Evolutionary conservation across 2,329 filamentous ascomycete species (phyloP).

Genomic region (Lecanicillium sp.): DNA sequence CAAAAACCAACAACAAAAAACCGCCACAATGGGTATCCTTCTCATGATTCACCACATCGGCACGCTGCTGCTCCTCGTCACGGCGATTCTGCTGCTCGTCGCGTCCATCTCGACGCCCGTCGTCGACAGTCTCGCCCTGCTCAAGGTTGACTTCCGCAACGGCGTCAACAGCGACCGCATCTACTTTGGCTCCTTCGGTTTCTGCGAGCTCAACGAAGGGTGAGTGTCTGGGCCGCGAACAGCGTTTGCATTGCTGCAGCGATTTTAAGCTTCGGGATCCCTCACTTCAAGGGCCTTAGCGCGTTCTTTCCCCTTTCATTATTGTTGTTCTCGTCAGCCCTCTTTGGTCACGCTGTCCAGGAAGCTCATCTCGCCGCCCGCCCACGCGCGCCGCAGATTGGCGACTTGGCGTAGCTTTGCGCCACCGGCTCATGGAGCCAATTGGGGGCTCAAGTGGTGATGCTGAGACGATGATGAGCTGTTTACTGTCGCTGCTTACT

Average conservation of each 20-base stretch:
- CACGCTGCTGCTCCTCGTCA: conserved; percentile 49
- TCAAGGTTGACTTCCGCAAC: conserved; percentile 45
- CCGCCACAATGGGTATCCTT: conserved; percentile 39
- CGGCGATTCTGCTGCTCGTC: conserved; percentile 51
- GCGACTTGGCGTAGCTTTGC: too few species aligned
- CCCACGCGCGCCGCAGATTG: not conserved
- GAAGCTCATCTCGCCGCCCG: conserved; percentile 5
- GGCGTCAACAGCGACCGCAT: conserved; percentile 31
- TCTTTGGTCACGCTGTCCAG: not conserved
- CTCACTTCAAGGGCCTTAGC: too few species aligned
- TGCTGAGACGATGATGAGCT: too few species aligned
- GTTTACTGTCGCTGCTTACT: too few species aligned
- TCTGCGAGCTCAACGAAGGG: conserved; percentile 36
- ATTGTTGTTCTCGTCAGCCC: not conserved
- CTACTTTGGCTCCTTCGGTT: conserved; percentile 56
- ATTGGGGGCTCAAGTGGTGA: too few species aligned
- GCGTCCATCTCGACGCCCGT: conserved; percentile 55
- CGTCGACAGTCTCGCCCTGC: conserved; percentile 46
- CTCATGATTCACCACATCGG: conserved; percentile 51
- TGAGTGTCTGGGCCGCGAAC: too few species aligned
- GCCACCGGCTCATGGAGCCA: too few species aligned
- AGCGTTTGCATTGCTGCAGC: not conserved
- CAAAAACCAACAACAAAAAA: conserved; percentile 9
- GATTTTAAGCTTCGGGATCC: not conserved
- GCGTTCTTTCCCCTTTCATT: too few species aligned